A percentile compares a stretch with the other conserved stretches of the same genome.
phyloP scores from a whole-genome alignment of 179 eudicot genomes.

The Dionaea muscipula region DNA sequence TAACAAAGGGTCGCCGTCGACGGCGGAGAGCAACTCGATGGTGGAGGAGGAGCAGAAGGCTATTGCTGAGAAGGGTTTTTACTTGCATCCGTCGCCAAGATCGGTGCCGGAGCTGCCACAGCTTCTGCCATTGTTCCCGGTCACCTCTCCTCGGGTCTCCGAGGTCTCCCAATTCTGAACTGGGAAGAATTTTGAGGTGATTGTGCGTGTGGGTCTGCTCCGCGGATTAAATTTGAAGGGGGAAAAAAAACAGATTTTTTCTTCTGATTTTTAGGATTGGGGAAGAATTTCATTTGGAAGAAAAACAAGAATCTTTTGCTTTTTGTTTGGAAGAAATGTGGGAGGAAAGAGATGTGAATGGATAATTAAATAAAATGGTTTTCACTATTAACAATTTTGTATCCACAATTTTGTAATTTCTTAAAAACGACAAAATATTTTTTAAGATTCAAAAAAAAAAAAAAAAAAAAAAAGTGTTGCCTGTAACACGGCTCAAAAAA shows the following conservation, averaged over 20 bases:
- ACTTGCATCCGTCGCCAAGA: conserved; percentile 46
- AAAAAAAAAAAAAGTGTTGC: too few relatives aligned
- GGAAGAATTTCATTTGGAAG: background rate
- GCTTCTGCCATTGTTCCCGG: conserved; percentile 32
- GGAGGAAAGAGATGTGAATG: background rate
- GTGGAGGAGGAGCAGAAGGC: conserved; percentile 37
- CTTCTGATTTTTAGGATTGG: background rate
- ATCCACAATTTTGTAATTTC: background rate
- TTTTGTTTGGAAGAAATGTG: background rate
- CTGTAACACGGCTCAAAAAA: too few relatives aligned
- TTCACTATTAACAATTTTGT: background rate
- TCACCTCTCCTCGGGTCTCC: conserved; percentile 30
- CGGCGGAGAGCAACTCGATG: conserved; percentile 15
- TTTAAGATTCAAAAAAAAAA: too few relatives aligned
- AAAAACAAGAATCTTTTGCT: background rate
- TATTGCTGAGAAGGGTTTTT: conserved; percentile 49
- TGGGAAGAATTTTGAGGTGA: too few relatives aligned
- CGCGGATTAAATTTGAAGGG: background rate
- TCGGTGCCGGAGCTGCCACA: conserved; percentile 19
- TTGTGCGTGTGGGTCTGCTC: background rate
- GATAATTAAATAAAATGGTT: background rate
- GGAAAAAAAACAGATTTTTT: background rate
- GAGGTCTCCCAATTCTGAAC: too few relatives aligned
- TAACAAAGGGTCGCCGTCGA: conserved; percentile 17
- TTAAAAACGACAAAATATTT: background rate